Percentiles rank a stretch among this genome's conserved stretches.
Evolutionary conservation across 2,329 filamentous ascomycete genomes (phyloP).

Genomic region (Annulohypoxylon truncatum): DNA sequence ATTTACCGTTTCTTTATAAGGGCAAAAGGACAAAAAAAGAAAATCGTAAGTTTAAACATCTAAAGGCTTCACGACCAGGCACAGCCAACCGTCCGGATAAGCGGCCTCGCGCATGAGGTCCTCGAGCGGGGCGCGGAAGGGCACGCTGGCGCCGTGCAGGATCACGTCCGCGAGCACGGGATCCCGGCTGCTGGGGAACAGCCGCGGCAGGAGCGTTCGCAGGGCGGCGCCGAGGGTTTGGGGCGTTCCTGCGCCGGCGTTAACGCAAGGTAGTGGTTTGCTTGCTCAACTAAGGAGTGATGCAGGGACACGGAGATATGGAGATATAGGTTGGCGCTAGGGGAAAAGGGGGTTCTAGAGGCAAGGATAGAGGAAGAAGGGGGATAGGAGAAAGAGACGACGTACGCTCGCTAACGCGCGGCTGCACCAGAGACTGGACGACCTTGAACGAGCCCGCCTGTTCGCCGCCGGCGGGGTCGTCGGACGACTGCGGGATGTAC

Average conservation of each 20-base stretch:
- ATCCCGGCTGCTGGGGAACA: constrained; percentile 89
- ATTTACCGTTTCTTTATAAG: too few relatives aligned
- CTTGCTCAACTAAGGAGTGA: not conserved
- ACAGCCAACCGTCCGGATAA: constrained; percentile 93
- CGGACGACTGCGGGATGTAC: constrained; percentile 76
- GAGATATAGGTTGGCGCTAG: not conserved
- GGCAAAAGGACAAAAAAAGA: too few relatives aligned
- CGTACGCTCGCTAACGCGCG: constrained; percentile 51
- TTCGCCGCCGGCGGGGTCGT: constrained; percentile 50
- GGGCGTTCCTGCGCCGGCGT: constrained; percentile 47
- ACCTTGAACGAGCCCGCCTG: constrained; percentile 71
- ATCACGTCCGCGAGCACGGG: constrained; percentile 86
- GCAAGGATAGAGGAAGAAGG: not conserved
- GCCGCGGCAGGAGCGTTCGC: constrained; percentile 76
- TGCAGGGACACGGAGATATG: too few relatives aligned
- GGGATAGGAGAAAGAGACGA: not conserved
- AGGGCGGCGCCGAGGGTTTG: constrained; percentile 79
- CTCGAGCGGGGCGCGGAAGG: constrained; percentile 81
- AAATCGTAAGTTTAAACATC: too few relatives aligned
- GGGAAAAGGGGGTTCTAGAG: not conserved
- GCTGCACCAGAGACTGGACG: constrained; percentile 78
- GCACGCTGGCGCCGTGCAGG: constrained; percentile 85
- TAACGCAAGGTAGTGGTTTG: not conserved
- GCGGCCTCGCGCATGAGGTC: constrained; percentile 85
- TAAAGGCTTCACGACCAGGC: constrained; percentile 82